phyloP scores from a whole-genome alignment of 139 green algal species.

The Yamagishiella unicocca region DNA sequence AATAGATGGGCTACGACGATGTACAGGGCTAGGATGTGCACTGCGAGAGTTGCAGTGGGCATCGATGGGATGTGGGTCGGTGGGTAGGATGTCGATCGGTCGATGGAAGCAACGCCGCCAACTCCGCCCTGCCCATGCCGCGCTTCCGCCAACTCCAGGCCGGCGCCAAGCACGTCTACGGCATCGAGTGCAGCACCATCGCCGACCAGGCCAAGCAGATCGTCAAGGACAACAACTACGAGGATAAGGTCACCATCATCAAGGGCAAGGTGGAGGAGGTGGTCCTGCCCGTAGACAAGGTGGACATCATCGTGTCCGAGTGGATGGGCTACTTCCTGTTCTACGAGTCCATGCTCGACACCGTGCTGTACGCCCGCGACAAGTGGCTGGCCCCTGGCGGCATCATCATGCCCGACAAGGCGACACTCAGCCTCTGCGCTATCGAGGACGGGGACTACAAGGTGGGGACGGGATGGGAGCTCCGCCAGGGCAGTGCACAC shows the following conservation, averaged over 20 bases:
- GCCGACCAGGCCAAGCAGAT: conserved; percentile 89
- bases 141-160: conserved; percentile 64
- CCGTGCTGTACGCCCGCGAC: conserved; percentile 89
- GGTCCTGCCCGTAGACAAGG: conserved; percentile 75
- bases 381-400: conserved; percentile 88
- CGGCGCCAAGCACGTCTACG: conserved; percentile 93
- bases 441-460: conserved; percentile 96
- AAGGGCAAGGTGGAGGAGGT: conserved; percentile 90
- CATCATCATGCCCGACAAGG: conserved; percentile 87
- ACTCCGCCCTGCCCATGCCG: background rate
- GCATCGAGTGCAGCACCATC: conserved; percentile 91
- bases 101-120: background rate
- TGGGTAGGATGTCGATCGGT: too few relatives aligned
- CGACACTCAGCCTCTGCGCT: conserved; percentile 72
- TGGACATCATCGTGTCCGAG: conserved; percentile 93
- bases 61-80: too few relatives aligned
- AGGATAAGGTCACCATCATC: conserved; percentile 86
- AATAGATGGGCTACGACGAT: too few relatives aligned
- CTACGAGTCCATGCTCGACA: conserved; percentile 94
- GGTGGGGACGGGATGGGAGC: conserved; percentile 8
- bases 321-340: conserved; percentile 96
- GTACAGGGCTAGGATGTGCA: too few relatives aligned
- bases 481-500: too few relatives aligned
- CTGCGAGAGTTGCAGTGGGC: too few relatives aligned
- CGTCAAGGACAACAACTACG: conserved; percentile 85